These are phyloP conservation scores for Coemansia umbellata DNA, from an alignment of 192 early-diverging fungal genomes.

Conservation along the genomic window DNA sequence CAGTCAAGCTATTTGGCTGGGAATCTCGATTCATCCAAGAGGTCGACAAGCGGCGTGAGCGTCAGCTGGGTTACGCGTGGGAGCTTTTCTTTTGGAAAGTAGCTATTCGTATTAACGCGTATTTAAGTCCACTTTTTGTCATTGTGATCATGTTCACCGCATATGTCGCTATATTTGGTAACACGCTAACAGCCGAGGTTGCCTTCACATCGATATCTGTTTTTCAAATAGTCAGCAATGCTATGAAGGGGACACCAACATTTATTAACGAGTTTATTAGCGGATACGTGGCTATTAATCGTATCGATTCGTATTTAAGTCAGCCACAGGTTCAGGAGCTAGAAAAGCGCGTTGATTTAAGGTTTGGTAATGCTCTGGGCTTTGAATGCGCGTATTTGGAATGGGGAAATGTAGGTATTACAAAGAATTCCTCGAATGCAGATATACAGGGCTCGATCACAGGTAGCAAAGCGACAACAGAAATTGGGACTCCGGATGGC, in stretches of 20 bases:
- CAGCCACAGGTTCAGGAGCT: slow-evolving; percentile 65
- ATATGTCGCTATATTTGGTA: slow-evolving; percentile 53
- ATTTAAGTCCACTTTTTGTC: slow-evolving; percentile 58
- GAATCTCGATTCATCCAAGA: slow-evolving; percentile 65
- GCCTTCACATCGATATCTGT: slow-evolving; percentile 70
- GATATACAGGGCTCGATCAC: too few species aligned
- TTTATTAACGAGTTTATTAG: slow-evolving; percentile 55
- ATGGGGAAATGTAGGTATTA: slow-evolving; percentile 11
- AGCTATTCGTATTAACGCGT: slow-evolving; percentile 50
- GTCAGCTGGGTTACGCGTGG: slow-evolving; percentile 57
- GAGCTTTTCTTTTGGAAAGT: slow-evolving; percentile 52
- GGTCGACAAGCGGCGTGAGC: slow-evolving; percentile 60
- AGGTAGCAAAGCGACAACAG: neutral
- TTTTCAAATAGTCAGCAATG: slow-evolving; percentile 61
- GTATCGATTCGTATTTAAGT: slow-evolving; percentile 70
- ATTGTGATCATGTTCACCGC: slow-evolving; percentile 58
- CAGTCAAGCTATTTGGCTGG: slow-evolving; percentile 90
- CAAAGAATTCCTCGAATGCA: too few species aligned
- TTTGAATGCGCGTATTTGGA: slow-evolving; percentile 7
- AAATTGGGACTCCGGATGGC: neutral
- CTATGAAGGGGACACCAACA: slow-evolving; percentile 58
- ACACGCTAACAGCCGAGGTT: slow-evolving; percentile 59
- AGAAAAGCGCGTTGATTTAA: slow-evolving; percentile 24
- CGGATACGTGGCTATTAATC: slow-evolving; percentile 62
- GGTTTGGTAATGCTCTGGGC: neutral